Conservation (phyloP, 352 stramenopile genomes). For the Globisporangium camurandrum region DNA sequence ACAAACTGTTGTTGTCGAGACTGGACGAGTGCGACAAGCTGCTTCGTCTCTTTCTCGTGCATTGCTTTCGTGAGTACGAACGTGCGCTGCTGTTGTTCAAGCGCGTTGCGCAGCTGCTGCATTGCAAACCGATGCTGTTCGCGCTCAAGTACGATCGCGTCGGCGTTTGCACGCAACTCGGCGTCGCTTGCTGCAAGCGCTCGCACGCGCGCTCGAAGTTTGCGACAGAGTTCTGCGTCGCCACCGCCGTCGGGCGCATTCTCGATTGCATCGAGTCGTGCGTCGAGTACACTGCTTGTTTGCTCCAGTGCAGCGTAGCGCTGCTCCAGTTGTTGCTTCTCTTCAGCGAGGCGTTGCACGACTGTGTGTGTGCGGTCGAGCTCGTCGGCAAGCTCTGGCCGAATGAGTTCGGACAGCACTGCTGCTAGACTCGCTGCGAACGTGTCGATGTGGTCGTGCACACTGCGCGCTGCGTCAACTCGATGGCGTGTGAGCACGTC, state of each 20-base stretch:
- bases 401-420: constrained; percentile 24
- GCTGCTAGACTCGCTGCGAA: constrained; percentile 22
- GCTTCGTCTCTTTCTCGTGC: constrained; percentile 63
- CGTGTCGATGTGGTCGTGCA: constrained; percentile 21
- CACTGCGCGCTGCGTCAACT: constrained; percentile 7
- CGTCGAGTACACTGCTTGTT: constrained; percentile 15
- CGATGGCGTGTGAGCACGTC: constrained; percentile 22
- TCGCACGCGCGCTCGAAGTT: constrained; percentile 26
- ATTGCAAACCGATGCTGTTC: constrained; percentile 32
- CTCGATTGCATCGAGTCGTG: constrained; percentile 32
- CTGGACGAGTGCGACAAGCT: constrained; percentile 37
- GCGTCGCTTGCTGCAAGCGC: constrained; percentile 16
- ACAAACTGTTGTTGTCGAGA: constrained; percentile 30
- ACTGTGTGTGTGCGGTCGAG: constrained; percentile 16
- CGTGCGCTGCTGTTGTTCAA: constrained; percentile 27
- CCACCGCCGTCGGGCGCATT: constrained; percentile 25
- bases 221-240: constrained; percentile 44
- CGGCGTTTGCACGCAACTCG: constrained; percentile 19
- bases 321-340: constrained; percentile 23
- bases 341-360: constrained; percentile 18
- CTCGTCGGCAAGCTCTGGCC: constrained; percentile 31
- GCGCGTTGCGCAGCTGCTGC: constrained; percentile 18
- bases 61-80: constrained; percentile 49
- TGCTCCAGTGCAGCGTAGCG: constrained; percentile 14
- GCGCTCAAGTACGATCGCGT: constrained; percentile 21